These are phyloP conservation scores for Apodospora peruviana DNA, from an alignment of 495 filamentous ascomycete genomes.

Conservation along the genomic window DNA sequence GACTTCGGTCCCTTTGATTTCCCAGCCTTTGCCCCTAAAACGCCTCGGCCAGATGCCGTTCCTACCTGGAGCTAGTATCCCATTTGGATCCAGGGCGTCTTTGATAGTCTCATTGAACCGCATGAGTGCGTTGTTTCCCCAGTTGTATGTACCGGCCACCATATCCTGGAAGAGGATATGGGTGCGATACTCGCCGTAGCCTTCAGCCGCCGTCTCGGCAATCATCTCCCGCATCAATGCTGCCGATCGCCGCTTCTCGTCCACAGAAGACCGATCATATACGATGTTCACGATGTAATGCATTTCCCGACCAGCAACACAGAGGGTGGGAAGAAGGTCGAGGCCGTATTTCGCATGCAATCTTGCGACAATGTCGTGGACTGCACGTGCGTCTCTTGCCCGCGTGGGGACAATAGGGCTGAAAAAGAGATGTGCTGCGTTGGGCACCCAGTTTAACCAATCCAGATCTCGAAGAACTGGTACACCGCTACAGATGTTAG, in stretches of 20 bases:
- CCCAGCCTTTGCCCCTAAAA: slow-evolving; percentile 39
- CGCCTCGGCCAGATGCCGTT: slow-evolving; percentile 46
- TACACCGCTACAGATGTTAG: slow-evolving; percentile 30
- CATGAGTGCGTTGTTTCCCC: slow-evolving; percentile 44
- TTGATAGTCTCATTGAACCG: slow-evolving; percentile 49
- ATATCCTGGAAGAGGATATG: slow-evolving; percentile 50
- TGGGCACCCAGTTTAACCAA: slow-evolving; percentile 51
- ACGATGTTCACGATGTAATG: slow-evolving; percentile 54
- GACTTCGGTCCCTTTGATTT: slow-evolving; percentile 20
- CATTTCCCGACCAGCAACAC: slow-evolving; percentile 47
- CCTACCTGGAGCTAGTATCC: slow-evolving; percentile 49
- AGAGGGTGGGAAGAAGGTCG: slow-evolving; percentile 45
- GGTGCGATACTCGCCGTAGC: slow-evolving; percentile 52
- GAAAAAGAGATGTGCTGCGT: slow-evolving; percentile 51
- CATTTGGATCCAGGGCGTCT: slow-evolving; percentile 51
- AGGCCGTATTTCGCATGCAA: slow-evolving; percentile 35
- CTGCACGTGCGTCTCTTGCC: slow-evolving; percentile 39
- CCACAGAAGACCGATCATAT: slow-evolving; percentile 42
- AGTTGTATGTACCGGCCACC: slow-evolving; percentile 50
- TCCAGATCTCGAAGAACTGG: slow-evolving; percentile 42
- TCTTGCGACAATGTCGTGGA: slow-evolving; percentile 36
- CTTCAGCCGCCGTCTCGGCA: slow-evolving; percentile 38
- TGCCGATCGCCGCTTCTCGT: slow-evolving; percentile 27
- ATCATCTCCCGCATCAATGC: slow-evolving; percentile 40
- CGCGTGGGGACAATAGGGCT: slow-evolving; percentile 44